Evolutionary conservation across 768 basidiomycete species (phyloP), one percentile per base, ranked within the genome.

Genomic region (Boletus reticulatus): DNA sequence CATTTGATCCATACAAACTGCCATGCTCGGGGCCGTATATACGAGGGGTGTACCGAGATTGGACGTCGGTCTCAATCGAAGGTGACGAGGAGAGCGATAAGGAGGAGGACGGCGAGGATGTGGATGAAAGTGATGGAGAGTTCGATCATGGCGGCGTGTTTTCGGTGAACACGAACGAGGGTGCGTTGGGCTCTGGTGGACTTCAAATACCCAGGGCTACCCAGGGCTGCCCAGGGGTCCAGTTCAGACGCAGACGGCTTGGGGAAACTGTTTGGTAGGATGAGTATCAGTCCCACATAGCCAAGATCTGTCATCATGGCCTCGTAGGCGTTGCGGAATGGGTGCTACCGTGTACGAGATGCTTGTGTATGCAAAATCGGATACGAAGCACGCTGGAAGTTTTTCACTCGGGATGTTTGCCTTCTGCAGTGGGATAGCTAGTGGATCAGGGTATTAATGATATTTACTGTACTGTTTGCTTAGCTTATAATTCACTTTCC

Each of bases 1-100:
- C 97, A 0, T 99, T 99, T 68, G 97, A 99, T 71, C 97, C 97
- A 3, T 98, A 93, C 76, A 92, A 95, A 56, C 78, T 98, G 52
- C 97, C 97, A 3, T 98, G 92, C 76, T n/a, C n/a, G n/a, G 89
- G 87, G 55, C 84, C 98, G n/a, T n/a, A 81, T 65, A 89, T 99
- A 52, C 85, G 92, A 51, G 78, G 77, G 10, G 82, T 97, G 27
- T 99, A 98, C 65, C 79, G 94, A 43, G 92, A 95, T 56, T 99
- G 96, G 96, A 77, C 84, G 17, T 76, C 84, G 31, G 94, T 96
- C 4, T 87, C 90, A 5, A 77, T 83, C 20, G 79, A 75, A 9
- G 83, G 84, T 17, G 87, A 86, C 8, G 87, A 84, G 0, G 88
- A 87, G 0, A 87, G 86, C 0, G 87, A 88, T 0, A 85, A 88